Base-by-base conservation (phyloP, 208 protist genomes). In the Angomonas deanei region DNA sequence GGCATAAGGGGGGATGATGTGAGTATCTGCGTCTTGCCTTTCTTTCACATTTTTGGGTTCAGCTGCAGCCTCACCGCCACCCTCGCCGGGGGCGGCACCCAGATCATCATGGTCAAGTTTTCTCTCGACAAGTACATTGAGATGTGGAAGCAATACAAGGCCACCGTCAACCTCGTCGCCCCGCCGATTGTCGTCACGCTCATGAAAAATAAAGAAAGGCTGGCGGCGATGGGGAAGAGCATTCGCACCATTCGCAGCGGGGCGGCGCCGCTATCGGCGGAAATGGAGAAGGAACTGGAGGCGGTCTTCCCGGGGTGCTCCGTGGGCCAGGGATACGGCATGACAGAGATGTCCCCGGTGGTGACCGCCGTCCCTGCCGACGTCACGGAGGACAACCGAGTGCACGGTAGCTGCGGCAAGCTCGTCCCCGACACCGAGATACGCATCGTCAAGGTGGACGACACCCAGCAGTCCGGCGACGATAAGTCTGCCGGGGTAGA, bases 21-120 rank as follows among this genome's bases (percentile, higher is more conserved):
- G 36, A 42, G 36, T 42, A 15, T 42, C 11, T 42, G 36, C 15
- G 36, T 42, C 11, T 15, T 42, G 8, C 36, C 36, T 42, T 42
- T 42, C 15, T 96, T 84, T 32, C 90, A 96, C 68, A 91, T 94
- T 66, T 96, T 88, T 66, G 88, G 80, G 28, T 66, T 92, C 60
- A 78, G 83, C 17, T 53, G 82, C 28, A 68, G 71, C 30, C 19
- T 88, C n/a, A 62, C 70, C 49, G 23, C 34, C 30, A 46, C 31
- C n/a, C 64, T 91, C 28, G 30, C 33, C 13, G 17, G n/a, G 10
- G 63, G 66, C 6, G 68, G 33, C 30, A 75, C 17, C 42, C 62
- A 88, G 19, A 68, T 96, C 0, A 48, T 72, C 0, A 61, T 93
- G 50, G 70, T 72, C 13, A 72, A 76, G 50, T 96, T 92, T 61